A percentile compares a stretch with the other conserved stretches of the same genome.
Conservation (phyloP, 768 basidiomycete genomes). For the Mycena sanguinolenta region DNA sequence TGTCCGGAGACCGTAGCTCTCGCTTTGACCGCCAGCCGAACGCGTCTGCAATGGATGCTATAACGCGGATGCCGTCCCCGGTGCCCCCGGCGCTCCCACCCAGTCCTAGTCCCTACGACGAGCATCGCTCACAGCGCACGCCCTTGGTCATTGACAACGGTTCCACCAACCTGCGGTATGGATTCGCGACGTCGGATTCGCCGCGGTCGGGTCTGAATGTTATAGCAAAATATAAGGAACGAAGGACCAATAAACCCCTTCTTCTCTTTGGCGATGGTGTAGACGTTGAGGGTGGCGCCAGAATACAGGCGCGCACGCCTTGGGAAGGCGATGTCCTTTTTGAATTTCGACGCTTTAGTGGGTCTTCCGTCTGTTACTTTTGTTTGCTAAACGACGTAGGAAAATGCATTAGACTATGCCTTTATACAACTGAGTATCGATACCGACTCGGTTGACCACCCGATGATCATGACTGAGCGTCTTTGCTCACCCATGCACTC, state of each 20-base stretch:
- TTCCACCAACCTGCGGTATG: slow-evolving; percentile 84
- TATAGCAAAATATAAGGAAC: slow-evolving; percentile 90
- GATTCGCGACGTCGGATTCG: slow-evolving; percentile 73
- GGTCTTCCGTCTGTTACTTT: slow-evolving; percentile 47
- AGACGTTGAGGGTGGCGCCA: slow-evolving; percentile 88
- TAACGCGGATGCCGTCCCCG: slow-evolving; percentile 40
- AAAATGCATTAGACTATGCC: slow-evolving; percentile 93
- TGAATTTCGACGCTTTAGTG: slow-evolving; percentile 95
- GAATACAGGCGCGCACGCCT: slow-evolving; percentile 81
- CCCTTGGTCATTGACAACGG: slow-evolving; percentile 94
- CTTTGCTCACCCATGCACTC: slow-evolving; percentile 91
- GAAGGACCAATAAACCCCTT: slow-evolving; percentile 85
- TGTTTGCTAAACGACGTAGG: slow-evolving; percentile 65
- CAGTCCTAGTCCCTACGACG: slow-evolving; percentile 61
- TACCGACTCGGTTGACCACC: slow-evolving; percentile 81
- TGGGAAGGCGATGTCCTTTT: slow-evolving; percentile 94
- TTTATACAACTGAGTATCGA: slow-evolving; percentile 91
- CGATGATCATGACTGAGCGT: slow-evolving; percentile 94
- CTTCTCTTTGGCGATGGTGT: slow-evolving; percentile 90
- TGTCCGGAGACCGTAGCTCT: neutral
- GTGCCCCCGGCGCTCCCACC: slow-evolving; percentile 49
- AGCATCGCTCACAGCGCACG: slow-evolving; percentile 61
- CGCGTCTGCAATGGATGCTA: slow-evolving; percentile 23
- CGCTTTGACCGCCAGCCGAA: slow-evolving; percentile 6
- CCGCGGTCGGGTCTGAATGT: slow-evolving; percentile 79